phyloP scores from a whole-genome alignment of 1,284 basidiomycete species.

The Trichosporon sp. region DNA sequence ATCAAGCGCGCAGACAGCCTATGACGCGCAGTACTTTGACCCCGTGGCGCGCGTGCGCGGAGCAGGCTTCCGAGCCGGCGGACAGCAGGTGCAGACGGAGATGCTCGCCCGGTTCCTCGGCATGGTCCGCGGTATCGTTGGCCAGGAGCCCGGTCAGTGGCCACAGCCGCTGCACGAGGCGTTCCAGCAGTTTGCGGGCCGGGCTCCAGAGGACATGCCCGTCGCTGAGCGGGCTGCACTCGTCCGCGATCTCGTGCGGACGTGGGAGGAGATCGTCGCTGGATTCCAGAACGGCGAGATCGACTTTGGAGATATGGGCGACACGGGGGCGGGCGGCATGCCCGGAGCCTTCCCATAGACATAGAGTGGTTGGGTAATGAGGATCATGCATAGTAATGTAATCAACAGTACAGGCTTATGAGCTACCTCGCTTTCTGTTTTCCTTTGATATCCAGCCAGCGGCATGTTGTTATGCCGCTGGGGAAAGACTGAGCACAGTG shows the following conservation, averaged over 20 bases:
- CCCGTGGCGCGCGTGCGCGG: constrained; percentile 15
- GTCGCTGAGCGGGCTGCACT: constrained; percentile 11
- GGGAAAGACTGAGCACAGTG: no score
- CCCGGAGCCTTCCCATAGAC: constrained; percentile 18
- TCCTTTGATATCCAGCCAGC: no score
- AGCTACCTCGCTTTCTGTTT: no score
- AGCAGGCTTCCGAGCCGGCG: constrained; percentile 10
- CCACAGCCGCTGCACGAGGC: constrained; percentile 11
- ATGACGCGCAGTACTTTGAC: constrained; percentile 66
- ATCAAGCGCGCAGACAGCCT: constrained; percentile 54
- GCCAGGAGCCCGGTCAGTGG: constrained; percentile 12
- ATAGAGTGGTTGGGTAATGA: no score
- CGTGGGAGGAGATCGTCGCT: constrained; percentile 16
- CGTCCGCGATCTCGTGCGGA: constrained; percentile 14
- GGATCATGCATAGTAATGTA: not conserved
- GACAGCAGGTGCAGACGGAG: not conserved
- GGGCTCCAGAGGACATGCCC: constrained; percentile 10
- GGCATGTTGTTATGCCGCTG: no score
- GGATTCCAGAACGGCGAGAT: constrained; percentile 10
- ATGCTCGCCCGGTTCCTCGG: constrained; percentile 17
- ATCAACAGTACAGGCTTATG: no score
- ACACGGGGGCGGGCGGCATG: constrained; percentile 4
- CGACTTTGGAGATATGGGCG: constrained; percentile 9
- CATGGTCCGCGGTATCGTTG: constrained; percentile 12
- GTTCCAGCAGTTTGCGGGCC: constrained; percentile 15